Percentiles rank a stretch among this genome's conserved stretches.
Conservation (phyloP, 495 filamentous ascomycete genomes). For the Aspergillus sparsus region DNA sequence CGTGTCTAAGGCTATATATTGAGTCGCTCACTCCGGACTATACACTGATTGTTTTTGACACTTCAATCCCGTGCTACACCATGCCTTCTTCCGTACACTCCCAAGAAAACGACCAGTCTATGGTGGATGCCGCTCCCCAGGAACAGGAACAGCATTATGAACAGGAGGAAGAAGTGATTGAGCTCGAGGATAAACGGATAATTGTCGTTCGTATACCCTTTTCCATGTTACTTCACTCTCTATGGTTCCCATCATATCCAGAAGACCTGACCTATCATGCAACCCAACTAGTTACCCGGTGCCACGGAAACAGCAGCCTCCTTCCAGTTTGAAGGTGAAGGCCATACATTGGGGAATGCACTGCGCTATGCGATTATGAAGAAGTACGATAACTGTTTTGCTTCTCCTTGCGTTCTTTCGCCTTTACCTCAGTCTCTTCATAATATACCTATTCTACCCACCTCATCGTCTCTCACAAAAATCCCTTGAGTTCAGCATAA, state of each 20-base stretch:
- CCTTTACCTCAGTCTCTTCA: neutral
- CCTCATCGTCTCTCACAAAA: neutral
- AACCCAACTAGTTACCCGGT: slow-evolving; percentile 59
- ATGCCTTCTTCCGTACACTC: slow-evolving; percentile 49
- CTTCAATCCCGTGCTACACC: neutral
- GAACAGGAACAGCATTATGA: slow-evolving; percentile 45
- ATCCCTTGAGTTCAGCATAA: too few relatives aligned
- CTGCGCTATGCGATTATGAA: slow-evolving; percentile 96
- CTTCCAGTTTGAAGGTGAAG: slow-evolving; percentile 89
- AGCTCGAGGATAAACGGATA: slow-evolving; percentile 54
- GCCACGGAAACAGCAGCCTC: slow-evolving; percentile 70
- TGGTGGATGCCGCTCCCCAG: slow-evolving; percentile 51
- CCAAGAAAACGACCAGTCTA: slow-evolving; percentile 52
- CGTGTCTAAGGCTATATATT: too few relatives aligned
- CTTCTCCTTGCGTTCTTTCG: neutral
- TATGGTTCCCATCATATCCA: neutral
- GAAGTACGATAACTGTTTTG: slow-evolving; percentile 61
- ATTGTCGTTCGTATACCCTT: slow-evolving; percentile 50
- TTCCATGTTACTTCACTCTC: neutral
- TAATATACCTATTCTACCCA: slow-evolving; percentile 1
- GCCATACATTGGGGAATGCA: slow-evolving; percentile 94
- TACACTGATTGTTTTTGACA: neutral
- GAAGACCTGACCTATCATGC: neutral
- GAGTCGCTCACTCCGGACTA: neutral
- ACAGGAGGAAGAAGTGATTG: slow-evolving; percentile 44